Evolutionary conservation across 257 asterid genomes (phyloP).

Genomic region (Euphrasia confusa): DNA sequence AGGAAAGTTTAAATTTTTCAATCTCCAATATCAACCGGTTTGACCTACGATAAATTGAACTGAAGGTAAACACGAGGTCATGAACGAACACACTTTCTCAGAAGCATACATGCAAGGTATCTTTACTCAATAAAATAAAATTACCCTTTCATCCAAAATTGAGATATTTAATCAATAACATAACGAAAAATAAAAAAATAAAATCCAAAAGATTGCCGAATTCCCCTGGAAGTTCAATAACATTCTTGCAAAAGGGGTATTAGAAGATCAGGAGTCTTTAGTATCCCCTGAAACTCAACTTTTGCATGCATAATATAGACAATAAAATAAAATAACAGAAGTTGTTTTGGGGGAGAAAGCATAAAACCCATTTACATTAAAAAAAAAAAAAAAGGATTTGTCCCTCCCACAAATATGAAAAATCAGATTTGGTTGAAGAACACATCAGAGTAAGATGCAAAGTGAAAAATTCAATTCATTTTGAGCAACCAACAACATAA

Average conservation of each 20-base stretch:
- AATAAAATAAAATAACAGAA: conserved; percentile 9
- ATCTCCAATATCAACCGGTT: conserved; percentile 33
- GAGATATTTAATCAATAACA: conserved; percentile 1
- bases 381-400: background rate
- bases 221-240: conserved; percentile 3
- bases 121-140: background rate
- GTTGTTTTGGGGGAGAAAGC: background rate
- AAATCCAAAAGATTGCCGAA: background rate
- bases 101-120: conserved; percentile 5
- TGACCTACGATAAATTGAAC: conserved; percentile 27
- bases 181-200: background rate
- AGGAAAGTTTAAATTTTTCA: conserved; percentile 31
- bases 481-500: no score
- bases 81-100: conserved; percentile 1
- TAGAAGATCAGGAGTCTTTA: conserved; percentile 26
- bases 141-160: conserved; percentile 15
- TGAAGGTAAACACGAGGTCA: conserved; percentile 11
- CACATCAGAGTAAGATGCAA: background rate
- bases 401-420: background rate
- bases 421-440: background rate
- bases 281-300: conserved; percentile 18
- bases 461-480: background rate
- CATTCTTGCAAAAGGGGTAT: conserved; percentile 21
- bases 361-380: conserved; percentile 15
- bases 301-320: conserved; percentile 27